A percentile compares a stretch with the other conserved stretches of the same genome.
phyloP scores from a whole-genome alignment of 179 eudicot genomes.

The Pouteria campechiana region DNA sequence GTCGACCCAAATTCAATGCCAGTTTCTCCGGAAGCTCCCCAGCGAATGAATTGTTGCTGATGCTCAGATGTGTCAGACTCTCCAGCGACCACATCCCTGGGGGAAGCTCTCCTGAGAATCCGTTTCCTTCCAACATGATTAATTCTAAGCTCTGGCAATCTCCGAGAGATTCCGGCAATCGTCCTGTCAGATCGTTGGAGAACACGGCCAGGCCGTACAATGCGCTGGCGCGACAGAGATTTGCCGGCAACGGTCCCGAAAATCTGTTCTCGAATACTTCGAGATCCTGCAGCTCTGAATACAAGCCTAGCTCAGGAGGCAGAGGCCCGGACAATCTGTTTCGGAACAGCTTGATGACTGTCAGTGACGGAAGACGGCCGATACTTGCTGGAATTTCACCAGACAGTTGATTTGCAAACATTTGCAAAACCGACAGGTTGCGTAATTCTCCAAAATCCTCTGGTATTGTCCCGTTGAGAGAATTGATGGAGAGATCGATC shows the following conservation, averaged over 20 bases:
- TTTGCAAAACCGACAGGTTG: conserved; percentile 20
- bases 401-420: conserved; percentile 34
- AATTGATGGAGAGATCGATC: conserved; percentile 29
- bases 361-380: conserved; percentile 16
- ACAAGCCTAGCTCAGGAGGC: conserved; percentile 46
- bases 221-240: conserved; percentile 26
- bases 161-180: conserved; percentile 39
- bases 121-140: conserved; percentile 26
- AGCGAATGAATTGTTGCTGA: conserved; percentile 29
- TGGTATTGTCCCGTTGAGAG: conserved; percentile 33
- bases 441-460: conserved; percentile 27
- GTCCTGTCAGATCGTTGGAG: conserved; percentile 40
- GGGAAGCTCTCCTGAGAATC: conserved; percentile 42
- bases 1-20: conserved; percentile 15
- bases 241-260: conserved; percentile 33
- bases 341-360: conserved; percentile 12
- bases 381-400: conserved; percentile 30
- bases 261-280: conserved; percentile 30
- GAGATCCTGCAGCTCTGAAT: conserved; percentile 29
- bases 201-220: conserved; percentile 25
- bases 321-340: conserved; percentile 41
- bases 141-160: conserved; percentile 21
- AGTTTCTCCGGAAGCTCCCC: conserved; percentile 47
- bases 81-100: conserved; percentile 36
- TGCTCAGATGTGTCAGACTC: conserved; percentile 20